These are phyloP conservation scores for Wallacemonas rigidus DNA, from an alignment of 208 protist species.

Conservation along the genomic window DNA sequence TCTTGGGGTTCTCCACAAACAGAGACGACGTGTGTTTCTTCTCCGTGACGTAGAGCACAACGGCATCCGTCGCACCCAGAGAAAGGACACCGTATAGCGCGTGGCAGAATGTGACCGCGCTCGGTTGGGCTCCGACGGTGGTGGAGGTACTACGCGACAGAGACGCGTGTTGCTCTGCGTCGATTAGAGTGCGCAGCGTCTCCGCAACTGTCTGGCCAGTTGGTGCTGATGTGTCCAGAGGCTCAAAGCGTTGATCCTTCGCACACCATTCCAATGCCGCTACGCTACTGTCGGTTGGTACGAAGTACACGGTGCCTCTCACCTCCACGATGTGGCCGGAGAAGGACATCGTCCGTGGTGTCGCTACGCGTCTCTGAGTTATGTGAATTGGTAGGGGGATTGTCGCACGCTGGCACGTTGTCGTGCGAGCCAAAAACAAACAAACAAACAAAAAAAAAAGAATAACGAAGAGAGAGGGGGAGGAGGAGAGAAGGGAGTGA, in stretches of 20 bases:
- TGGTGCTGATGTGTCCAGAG: slow-evolving; percentile 17
- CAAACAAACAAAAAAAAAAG: slow-evolving; percentile 16
- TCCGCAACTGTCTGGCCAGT: slow-evolving; percentile 7
- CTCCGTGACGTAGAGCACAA: slow-evolving; percentile 67
- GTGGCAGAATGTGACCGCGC: slow-evolving; percentile 37
- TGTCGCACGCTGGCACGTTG: no score
- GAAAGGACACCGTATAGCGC: slow-evolving; percentile 77
- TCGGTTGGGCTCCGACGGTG: neutral
- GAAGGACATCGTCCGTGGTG: neutral
- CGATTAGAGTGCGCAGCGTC: neutral
- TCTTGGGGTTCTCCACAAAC: neutral
- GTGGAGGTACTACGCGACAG: no score
- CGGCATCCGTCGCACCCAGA: slow-evolving; percentile 42
- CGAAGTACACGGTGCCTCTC: slow-evolving; percentile 22
- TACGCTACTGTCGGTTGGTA: slow-evolving; percentile 26
- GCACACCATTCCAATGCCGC: slow-evolving; percentile 48
- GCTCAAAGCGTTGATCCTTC: slow-evolving; percentile 44
- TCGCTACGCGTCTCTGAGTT: no score
- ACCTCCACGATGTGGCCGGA: slow-evolving; percentile 7
- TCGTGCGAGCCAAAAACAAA: slow-evolving; percentile 10
- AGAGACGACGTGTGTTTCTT: slow-evolving; percentile 41
- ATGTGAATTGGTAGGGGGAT: no score
- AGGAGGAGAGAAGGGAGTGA: no score
- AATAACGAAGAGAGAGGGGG: neutral
- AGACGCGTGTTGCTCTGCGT: neutral